Evolutionary conservation across 345 rosid species (phyloP).

Genomic region (Litchi chinensis): DNA sequence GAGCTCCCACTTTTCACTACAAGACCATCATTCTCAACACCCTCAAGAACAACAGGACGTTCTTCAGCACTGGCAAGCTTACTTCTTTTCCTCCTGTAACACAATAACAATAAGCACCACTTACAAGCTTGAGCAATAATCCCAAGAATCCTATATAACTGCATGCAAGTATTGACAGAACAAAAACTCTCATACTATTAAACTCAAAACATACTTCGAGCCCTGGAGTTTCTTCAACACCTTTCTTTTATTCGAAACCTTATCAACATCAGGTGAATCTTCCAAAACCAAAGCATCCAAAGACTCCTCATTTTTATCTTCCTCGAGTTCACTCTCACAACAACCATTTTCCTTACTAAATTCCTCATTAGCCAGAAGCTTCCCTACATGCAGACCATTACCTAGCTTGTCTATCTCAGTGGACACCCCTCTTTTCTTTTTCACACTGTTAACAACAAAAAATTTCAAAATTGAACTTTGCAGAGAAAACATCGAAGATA

Average conservation of each 20-base stretch:
- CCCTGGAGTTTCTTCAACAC: constrained; percentile 54
- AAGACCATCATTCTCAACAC: constrained; percentile 24
- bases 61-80: constrained; percentile 51
- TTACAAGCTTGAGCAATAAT: background rate
- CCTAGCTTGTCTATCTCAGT: constrained; percentile 32
- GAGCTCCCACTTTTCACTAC: constrained; percentile 34
- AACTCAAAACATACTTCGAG: constrained; percentile 58
- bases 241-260: constrained; percentile 71
- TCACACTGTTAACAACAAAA: constrained; percentile 49
- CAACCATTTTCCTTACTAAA: constrained; percentile 66
- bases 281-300: constrained; percentile 32
- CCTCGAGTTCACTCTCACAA: constrained; percentile 64
- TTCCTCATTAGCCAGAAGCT: constrained; percentile 70
- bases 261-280: constrained; percentile 33
- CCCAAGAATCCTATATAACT: background rate
- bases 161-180: background rate
- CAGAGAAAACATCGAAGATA: background rate
- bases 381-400: constrained; percentile 37
- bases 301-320: constrained; percentile 35
- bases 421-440: constrained; percentile 44
- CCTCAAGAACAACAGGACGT: constrained; percentile 21
- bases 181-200: background rate
- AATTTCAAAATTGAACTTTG: background rate
- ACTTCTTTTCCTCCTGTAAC: constrained; percentile 69
- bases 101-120: background rate